These are phyloP conservation scores for Russula compacta DNA, from an alignment of 768 basidiomycete species.

Conservation along the genomic window DNA sequence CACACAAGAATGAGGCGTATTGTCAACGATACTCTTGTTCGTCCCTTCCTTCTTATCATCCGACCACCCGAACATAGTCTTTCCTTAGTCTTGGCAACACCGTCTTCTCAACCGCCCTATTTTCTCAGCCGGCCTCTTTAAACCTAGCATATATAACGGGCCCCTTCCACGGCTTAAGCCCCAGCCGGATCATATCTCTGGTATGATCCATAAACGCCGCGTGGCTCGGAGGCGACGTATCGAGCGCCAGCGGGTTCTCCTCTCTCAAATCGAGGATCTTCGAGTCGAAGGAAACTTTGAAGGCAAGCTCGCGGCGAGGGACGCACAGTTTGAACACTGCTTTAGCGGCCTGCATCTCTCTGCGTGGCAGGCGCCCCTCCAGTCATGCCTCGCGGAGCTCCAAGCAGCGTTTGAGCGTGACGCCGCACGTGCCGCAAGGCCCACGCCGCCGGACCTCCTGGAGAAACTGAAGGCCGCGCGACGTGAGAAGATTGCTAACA, in stretches of 20 bases:
- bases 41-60: constrained; percentile 16
- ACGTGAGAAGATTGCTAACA: constrained; percentile 51
- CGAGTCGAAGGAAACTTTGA: constrained; percentile 35
- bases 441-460: constrained; percentile 42
- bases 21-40: constrained; percentile 44
- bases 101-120: constrained; percentile 51
- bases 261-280: constrained; percentile 30
- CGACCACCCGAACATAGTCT: neutral
- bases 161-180: constrained; percentile 76
- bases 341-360: constrained; percentile 19
- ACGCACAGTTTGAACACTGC: constrained; percentile 12
- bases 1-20: constrained; percentile 41
- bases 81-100: constrained; percentile 45
- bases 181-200: constrained; percentile 62
- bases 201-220: constrained; percentile 54
- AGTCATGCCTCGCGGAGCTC: constrained; percentile 27
- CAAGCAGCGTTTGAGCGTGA: constrained; percentile 33
- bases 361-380: constrained; percentile 32
- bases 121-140: constrained; percentile 63
- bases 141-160: constrained; percentile 49
- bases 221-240: constrained; percentile 38
- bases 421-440: constrained; percentile 31
- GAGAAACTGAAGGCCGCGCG: constrained; percentile 46
- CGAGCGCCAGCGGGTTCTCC: constrained; percentile 27
- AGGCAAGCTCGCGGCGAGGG: constrained; percentile 16